Percentiles rank a stretch among this genome's conserved stretches.
Conservation (phyloP, 2,329 filamentous ascomycete genomes). For the Alternaria infectoria region DNA sequence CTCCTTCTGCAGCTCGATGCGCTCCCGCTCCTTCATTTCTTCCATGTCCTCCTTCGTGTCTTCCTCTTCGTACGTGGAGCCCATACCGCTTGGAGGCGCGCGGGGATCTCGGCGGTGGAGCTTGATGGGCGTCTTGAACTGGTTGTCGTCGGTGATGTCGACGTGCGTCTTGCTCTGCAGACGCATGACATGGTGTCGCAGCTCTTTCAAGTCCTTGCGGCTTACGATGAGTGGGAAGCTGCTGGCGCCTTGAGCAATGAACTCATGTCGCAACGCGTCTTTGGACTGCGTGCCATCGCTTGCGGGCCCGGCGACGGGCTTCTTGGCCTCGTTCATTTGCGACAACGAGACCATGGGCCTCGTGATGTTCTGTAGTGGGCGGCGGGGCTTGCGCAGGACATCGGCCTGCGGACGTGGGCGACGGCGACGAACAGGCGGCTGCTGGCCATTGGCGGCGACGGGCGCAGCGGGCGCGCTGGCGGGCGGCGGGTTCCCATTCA, state of each 20-base stretch:
- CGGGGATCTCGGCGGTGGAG: slow-evolving; percentile 85
- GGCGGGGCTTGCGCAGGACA: slow-evolving; percentile 43
- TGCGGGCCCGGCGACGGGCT: slow-evolving; percentile 13
- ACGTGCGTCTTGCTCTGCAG: slow-evolving; percentile 68
- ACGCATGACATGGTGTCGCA: slow-evolving; percentile 87
- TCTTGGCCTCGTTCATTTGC: slow-evolving; percentile 39
- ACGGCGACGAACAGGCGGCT: slow-evolving; percentile 39
- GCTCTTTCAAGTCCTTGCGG: slow-evolving; percentile 77
- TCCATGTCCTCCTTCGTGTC: slow-evolving; percentile 67
- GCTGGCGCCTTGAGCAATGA: slow-evolving; percentile 30
- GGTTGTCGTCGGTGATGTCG: slow-evolving; percentile 75
- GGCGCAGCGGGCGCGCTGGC: slow-evolving; percentile 34
- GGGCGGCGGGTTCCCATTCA: slow-evolving; percentile 25
- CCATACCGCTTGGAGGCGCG: slow-evolving; percentile 62
- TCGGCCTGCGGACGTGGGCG: slow-evolving; percentile 44
- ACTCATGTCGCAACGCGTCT: slow-evolving; percentile 36
- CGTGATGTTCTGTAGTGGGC: slow-evolving; percentile 44
- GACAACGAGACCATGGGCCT: slow-evolving; percentile 41
- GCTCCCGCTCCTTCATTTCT: slow-evolving; percentile 71
- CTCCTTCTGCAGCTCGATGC: slow-evolving; percentile 65
- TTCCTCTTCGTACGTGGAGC: slow-evolving; percentile 53
- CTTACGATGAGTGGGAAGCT: slow-evolving; percentile 75
- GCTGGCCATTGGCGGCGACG: slow-evolving; percentile 40
- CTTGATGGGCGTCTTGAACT: slow-evolving; percentile 87
- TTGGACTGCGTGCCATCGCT: slow-evolving; percentile 19